phyloP scores from a whole-genome alignment of 164 flowering plant genomes.

The Euptelea pleiosperma region DNA sequence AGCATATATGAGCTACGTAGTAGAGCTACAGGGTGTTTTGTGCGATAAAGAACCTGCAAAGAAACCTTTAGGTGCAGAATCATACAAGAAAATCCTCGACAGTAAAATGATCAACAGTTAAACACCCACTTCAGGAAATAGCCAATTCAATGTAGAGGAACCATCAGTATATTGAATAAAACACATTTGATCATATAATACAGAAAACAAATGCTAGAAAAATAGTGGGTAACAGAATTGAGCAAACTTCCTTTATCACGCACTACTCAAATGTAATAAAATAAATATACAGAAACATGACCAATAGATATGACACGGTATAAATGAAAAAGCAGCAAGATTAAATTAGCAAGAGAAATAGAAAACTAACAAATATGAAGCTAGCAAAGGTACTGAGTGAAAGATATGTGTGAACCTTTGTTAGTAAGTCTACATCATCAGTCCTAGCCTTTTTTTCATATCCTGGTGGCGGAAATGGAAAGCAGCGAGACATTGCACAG shows the following conservation, averaged over 20 bases:
- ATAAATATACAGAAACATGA: no score
- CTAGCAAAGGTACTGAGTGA: not conserved
- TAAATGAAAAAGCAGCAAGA: not conserved
- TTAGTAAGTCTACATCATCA: constrained; percentile 53
- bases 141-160: not conserved
- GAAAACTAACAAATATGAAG: not conserved
- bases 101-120: not conserved
- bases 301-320: not conserved
- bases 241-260: no score
- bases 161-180: not conserved
- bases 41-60: not conserved
- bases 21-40: not conserved
- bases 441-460: constrained; percentile 70
- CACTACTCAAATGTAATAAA: no score
- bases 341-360: not conserved
- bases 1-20: no score
- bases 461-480: constrained; percentile 98
- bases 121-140: not conserved
- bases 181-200: not conserved
- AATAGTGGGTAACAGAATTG: not conserved
- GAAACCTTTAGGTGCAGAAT: not conserved
- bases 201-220: not conserved
- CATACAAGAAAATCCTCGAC: not conserved
- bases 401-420: constrained; percentile 46
- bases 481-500: constrained; percentile 97